Evolutionary conservation across 768 basidiomycete species (phyloP), one percentile per base, ranked within the genome.

Genomic region (Symmetrospora coprosmae): DNA sequence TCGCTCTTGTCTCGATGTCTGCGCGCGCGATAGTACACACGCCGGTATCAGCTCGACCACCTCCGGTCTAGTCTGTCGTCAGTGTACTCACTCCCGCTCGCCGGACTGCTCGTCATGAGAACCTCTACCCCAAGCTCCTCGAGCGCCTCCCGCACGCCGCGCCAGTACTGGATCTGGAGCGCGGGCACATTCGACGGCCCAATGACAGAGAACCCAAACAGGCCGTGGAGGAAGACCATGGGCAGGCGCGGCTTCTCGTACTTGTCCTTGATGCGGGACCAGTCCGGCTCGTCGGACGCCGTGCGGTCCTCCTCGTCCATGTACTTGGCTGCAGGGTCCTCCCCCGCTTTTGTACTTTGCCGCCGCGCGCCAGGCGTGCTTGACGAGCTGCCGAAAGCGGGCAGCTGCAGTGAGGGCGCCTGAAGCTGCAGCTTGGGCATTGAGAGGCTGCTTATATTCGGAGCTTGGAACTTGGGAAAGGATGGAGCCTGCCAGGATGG

Each of bases 131-230:
- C 91, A 69, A 85, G 89, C 35, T 84, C 79, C 68, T 91, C 83
- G 6, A 99, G 77, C 17, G 86, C 89, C 70, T 96, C 87, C 68
- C 85, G 84, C 65, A 99, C 92, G 6, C 94, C 94, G 35, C 92
- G 80, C 94, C 94, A 99, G 72, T 99, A 90, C 87, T 67, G 11
- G 33, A 40, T 4, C 21, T 39, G 37, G 16, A 62, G 46, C 35
- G 14, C 21, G 0, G 50, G 46, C 21, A 52, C 13, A 14, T 19
- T 31, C 35, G 62, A 35, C 16, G 25, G 33, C 8, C 43, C 41
- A 45, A 60, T 16, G 21, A 50, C 25, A 27, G 40, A 47, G 37
- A 62, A 47, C 19, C 37, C 41, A 45, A 48, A 59, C 1, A 50
- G 38, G 33, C 53, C 52, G 21, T 59, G 55, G 4, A 47, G 25